Conservation (phyloP, 148 eudicot genomes). For the Fagopyrum homotropicum region DNA sequence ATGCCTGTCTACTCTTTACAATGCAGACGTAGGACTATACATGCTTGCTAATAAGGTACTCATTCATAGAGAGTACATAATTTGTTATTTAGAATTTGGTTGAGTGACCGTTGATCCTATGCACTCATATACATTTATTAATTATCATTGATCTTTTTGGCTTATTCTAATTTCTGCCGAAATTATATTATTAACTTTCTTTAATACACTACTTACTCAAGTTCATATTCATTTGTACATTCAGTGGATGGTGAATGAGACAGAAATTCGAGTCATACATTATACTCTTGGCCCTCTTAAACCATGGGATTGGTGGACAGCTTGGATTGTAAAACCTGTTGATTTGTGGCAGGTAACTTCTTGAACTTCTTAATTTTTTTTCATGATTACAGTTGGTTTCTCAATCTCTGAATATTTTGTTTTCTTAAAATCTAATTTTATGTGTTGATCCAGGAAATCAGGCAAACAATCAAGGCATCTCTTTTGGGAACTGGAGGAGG, state of each 20-base stretch:
- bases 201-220: neutral
- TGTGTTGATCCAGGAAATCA: slow-evolving; percentile 51
- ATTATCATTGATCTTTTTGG: neutral
- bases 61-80: neutral
- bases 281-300: slow-evolving; percentile 97
- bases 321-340: slow-evolving; percentile 97
- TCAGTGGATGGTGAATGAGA: slow-evolving; percentile 99
- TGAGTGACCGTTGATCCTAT: neutral
- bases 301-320: slow-evolving; percentile 99
- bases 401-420: too few relatives aligned
- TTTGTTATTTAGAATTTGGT: too few relatives aligned
- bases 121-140: neutral
- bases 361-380: neutral
- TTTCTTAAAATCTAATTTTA: neutral
- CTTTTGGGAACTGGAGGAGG: slow-evolving; percentile 95
- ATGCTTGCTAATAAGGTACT: slow-evolving; percentile 99
- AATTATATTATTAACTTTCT: too few relatives aligned
- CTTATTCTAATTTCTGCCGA: neutral
- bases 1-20: slow-evolving; percentile 88
- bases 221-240: slow-evolving; percentile 16
- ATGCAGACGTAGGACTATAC: slow-evolving; percentile 99
- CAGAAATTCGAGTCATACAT: slow-evolving; percentile 83
- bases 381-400: neutral
- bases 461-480: slow-evolving; percentile 61
- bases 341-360: slow-evolving; percentile 88